Base-by-base conservation (phyloP, 257 asterid genomes). In the Cynanchum wilfordii region DNA sequence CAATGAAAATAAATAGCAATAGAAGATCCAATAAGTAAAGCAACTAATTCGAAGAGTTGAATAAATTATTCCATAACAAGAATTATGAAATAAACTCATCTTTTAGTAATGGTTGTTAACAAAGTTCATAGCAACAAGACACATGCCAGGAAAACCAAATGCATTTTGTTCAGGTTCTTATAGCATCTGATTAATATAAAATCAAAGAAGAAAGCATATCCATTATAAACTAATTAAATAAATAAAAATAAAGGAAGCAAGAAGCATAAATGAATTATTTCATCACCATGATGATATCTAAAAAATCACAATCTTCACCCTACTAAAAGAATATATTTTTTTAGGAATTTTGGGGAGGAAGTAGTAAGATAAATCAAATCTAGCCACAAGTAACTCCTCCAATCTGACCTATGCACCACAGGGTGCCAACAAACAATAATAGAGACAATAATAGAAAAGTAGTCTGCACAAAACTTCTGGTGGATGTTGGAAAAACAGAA, bases 1-100 rank as follows among this genome's bases (percentile, higher is more conserved):
- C 64, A 36, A 66, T 76, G 63, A 58, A 62, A 73, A 68, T 47
- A 36, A 75, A 33, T 50, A 30, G 64, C 58, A 73, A 52, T 9
- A 55, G 42, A 27, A 67, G 27, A 66, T 3, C 6, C n/a, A 66
- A 16, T 20, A 51, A 16, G 8, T 52, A 27, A 42, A 42, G 68
- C 19, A 7, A 19, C 44, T 38, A 25, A 42, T 27, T 69, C 16
- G 49, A 49, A 69, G 42, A 68, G 76, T 66, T 38, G 22, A 24
- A 29, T 5, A 29, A 2, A 4, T 6, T 36, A 25, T 10, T 7
- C 19, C 25, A 42, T 57, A 73, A 51, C 29, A 67, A 33, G 3
- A 22, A 63, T 22, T 40, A 49, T 47, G 68, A 71, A 29, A 30
- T 10, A 65, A 80, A n/a, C 22, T n/a, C 27, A 55, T 55, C 29